Evolutionary conservation across 257 asterid species (phyloP), one percentile per base, ranked within the genome.

Genomic region (Agastache rugosa): DNA sequence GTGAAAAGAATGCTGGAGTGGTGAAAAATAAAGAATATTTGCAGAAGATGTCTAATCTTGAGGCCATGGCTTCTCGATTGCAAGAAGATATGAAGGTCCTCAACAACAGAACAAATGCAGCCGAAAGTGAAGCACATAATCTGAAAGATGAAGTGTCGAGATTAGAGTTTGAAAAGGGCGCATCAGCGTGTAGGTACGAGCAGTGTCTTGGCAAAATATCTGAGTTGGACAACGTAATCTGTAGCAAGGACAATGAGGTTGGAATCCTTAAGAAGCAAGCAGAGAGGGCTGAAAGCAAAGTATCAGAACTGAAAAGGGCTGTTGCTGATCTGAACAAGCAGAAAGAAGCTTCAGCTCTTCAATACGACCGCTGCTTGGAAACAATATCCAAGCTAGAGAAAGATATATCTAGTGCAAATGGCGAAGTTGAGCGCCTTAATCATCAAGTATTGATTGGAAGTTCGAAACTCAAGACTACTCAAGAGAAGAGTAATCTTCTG

Each of bases 201-300:
- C 77, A 66, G 56, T 85, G 89, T 80, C 83, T 87, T 50, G 81
- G 69, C 42, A 87, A 80, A 73, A 86, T 90, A 69, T 84, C 90
- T 11, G 83, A 79, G 55, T 75, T 94, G 58, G 95, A 94, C 83
- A 83, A 59, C 20, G 60, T 79, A 75, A 65, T 94, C 70, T 76
- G 81, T 14, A 53, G 45, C 34, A 79, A 71, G 1, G 91, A 86
- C 79, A 83, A 83, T 22, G 85, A 90, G 71, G 87, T 83, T 8
- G 69, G 53, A 20, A 31, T 79, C 67, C 81, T 85, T 55, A 87
- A 80, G 86, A 69, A 77, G 45, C 84, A 72, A 82, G 93, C 96
- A 1, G 91, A 80, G 76, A 84, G 23, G 37, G 96, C 96, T 44
- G 93, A 92, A 80, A 60, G 58, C 71, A 97, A 94, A 83, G 86